These are phyloP conservation scores for Elsinoe necatrix DNA, from an alignment of 2,329 filamentous ascomycete genomes.

Conservation along the genomic window DNA sequence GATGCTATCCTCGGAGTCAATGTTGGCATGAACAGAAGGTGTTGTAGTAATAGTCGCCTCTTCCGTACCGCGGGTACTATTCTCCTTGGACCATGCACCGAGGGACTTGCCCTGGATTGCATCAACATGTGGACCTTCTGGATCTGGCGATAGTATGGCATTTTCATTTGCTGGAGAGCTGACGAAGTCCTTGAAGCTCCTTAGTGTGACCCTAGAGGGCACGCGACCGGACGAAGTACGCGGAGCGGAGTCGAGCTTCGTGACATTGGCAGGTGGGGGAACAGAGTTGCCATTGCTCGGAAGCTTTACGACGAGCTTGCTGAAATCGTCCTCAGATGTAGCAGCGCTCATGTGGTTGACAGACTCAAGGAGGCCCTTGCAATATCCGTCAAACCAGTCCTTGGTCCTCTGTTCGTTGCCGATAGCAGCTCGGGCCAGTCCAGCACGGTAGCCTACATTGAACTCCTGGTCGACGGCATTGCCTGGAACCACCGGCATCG, in stretches of 20 bases:
- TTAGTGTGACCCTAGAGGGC: conserved; percentile 21
- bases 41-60: background rate
- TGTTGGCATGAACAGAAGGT: background rate
- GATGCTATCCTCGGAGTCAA: conserved; percentile 19
- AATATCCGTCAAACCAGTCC: conserved; percentile 29
- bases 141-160: conserved; percentile 25
- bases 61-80: background rate
- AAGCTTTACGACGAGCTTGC: conserved; percentile 10
- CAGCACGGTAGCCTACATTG: conserved; percentile 28
- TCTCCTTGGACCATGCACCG: conserved; percentile 27
- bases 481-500: background rate
- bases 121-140: conserved; percentile 23
- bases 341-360: background rate
- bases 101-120: conserved; percentile 20
- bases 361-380: conserved; percentile 27
- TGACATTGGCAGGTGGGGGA: background rate
- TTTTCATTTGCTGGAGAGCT: conserved; percentile 29
- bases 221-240: background rate
- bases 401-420: conserved; percentile 21
- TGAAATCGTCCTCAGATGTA: background rate
- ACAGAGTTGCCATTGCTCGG: background rate
- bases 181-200: conserved; percentile 27
- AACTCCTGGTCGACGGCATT: conserved; percentile 19
- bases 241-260: background rate
- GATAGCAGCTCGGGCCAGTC: conserved; percentile 25